Conservation (phyloP, 2,329 filamentous ascomycete genomes). For the Sporothrix curviconia region DNA sequence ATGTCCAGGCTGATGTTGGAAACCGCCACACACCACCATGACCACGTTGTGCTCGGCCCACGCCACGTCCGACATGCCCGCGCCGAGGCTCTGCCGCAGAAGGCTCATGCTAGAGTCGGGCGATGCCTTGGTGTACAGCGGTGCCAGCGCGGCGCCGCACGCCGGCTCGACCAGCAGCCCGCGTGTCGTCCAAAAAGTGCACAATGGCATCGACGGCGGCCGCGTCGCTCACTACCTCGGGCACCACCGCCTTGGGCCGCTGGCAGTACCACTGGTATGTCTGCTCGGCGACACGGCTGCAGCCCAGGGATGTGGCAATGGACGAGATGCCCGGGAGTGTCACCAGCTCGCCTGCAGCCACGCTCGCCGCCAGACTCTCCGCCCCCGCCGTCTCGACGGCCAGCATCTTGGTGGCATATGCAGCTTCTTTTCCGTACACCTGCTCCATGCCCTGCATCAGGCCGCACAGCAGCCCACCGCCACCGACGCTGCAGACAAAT, state of each 20-base stretch:
- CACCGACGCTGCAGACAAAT: conserved; percentile 63
- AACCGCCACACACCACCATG: conserved; percentile 77
- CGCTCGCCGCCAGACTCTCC: conserved; percentile 53
- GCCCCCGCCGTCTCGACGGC: conserved; percentile 70
- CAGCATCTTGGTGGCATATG: conserved; percentile 40
- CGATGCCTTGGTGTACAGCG: conserved; percentile 52
- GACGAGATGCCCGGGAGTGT: conserved; percentile 64
- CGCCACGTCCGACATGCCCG: conserved; percentile 46
- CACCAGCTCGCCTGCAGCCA: conserved; percentile 48
- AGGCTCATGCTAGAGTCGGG: not conserved
- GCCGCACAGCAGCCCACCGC: conserved; percentile 64
- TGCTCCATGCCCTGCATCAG: conserved; percentile 55
- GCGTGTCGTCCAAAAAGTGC: conserved; percentile 72
- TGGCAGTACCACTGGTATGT: conserved; percentile 52
- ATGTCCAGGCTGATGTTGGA: conserved; percentile 58
- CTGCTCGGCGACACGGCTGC: conserved; percentile 53
- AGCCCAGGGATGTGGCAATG: conserved; percentile 64
- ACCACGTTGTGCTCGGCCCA: conserved; percentile 67
- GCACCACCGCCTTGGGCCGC: conserved; percentile 39
- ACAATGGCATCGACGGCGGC: conserved; percentile 75
- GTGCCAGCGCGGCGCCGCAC: conserved; percentile 73
- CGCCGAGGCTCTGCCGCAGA: conserved; percentile 54
- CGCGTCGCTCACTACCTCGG: conserved; percentile 61
- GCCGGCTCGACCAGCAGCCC: conserved; percentile 75
- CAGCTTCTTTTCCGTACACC: conserved; percentile 22